Evolutionary conservation across 1,284 basidiomycete species (phyloP), one percentile per base, ranked within the genome.

Genomic region (Gymnopus androsaceus): DNA sequence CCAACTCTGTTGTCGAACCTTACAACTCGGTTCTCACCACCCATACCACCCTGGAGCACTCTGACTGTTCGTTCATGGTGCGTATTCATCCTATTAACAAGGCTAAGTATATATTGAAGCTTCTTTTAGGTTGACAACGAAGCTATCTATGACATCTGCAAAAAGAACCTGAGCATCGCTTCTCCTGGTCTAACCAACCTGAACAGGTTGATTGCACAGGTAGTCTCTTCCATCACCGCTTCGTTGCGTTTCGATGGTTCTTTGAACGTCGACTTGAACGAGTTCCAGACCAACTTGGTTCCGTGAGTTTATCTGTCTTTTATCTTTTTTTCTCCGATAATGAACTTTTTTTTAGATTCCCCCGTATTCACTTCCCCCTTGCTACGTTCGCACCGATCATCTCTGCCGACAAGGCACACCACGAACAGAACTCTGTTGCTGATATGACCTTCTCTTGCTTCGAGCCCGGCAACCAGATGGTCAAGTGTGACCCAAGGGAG

Each of bases 11-110:
- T 60, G 96, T 99, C 48, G 97, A 99, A 80, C 96, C 97, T 7
- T 99, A 99, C 84, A 99, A 99, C 84, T 95, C 95, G 46, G 94
- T 99, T 60, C 79, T 99, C 69, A 99, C 96, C 60, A 99, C 96
- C 45, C 96, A 99, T 80, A 98, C 96, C 52, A 99, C 96, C 38
- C 88, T 99, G 54, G 96, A 99, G 80, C 95, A 99, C 81, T 97
- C 95, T 27, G 96, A 99, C 80, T 99, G 96, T 77, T 98, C 96
- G 27, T 98, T 98, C 84, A 96, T 97, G 94, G 94, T 88, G 63
- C 34, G 71, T 63, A 28, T 36, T 14, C 15, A 7, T 25, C 14
- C 27, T 21, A 21, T 25, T n/a, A 4, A 19, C 3, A 42, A 46
- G 51, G 49, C 17, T 45, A 27, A 41, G 53, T 60, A 50, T 55